Evolutionary conservation across 352 stramenopile genomes (phyloP), one percentile per base, ranked within the genome.

Genomic region (Phytophthora sp.): DNA sequence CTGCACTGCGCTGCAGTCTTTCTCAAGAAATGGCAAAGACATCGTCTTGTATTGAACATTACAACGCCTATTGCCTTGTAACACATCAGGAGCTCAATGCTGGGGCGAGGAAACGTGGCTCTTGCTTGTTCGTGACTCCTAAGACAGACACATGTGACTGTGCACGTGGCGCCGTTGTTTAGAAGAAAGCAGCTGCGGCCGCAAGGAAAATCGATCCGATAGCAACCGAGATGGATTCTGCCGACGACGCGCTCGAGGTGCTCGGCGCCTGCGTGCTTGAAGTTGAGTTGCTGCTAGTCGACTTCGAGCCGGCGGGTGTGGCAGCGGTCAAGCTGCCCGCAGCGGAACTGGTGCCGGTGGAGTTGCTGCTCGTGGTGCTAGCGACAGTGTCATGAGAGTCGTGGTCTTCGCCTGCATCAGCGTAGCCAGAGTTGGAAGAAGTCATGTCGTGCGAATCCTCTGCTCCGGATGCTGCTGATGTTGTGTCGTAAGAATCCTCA

Each of bases 281-380:
- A 17, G 43, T 61, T 18, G 54, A 62, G 49, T 66, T 64, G 20
- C 24, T 44, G 28, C 24, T 65, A 5, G 45, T 52, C 12, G 13
- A 21, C 12, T 44, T 35, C 13, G 34, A 45, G 30, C 43, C 34
- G 10, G 30, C 49, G 9, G 43, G 26, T 3, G 35, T 48, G 3
- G 17, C 44, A 1, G n/a, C 44, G 24, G 54, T 43, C 13, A n/a
- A 43, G 24, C 35, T 43, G 3, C 17, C 24, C 9, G 52, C 13
- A 8, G 18, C 31, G 6, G 26, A 42, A 13, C 37, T 31, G 11
- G 35, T 46, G 7, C 17, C 27, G 27, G 37, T 52, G 27, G 27
- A 27, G 7, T 23, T 49, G 52, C 35, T 58, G 18, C 24, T 37
- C 5, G 50, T 12, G 17, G 26, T 26, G 50, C 51, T 59, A 15